These are phyloP conservation scores for Musa acuminata DNA, from an alignment of 176 grass and related monocot genomes.

Conservation along the genomic window DNA sequence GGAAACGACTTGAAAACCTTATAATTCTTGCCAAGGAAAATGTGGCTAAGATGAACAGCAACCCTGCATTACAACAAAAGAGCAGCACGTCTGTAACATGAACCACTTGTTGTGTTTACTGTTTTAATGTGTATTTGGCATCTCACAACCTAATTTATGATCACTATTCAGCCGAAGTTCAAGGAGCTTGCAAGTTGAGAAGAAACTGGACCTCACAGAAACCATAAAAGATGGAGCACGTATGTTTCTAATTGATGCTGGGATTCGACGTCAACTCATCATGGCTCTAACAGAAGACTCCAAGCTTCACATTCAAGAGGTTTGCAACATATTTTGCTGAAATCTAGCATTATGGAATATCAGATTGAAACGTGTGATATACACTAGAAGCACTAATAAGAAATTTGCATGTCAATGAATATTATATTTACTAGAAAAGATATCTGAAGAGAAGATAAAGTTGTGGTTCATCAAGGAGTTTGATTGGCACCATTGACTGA, in stretches of 20 bases:
- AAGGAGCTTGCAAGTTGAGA: slow-evolving; percentile 36
- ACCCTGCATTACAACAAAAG: slow-evolving; percentile 69
- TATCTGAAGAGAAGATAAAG: too few relatives aligned
- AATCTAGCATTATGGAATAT: neutral
- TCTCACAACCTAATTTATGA: neutral
- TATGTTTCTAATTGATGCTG: slow-evolving; percentile 84
- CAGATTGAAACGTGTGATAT: neutral
- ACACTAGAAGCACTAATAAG: neutral
- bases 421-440: too few relatives aligned
- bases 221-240: slow-evolving; percentile 98
- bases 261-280: slow-evolving; percentile 80
- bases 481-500: too few relatives aligned
- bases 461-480: too few relatives aligned
- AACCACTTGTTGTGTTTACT: neutral
- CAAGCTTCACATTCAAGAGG: slow-evolving; percentile 92
- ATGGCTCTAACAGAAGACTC: slow-evolving; percentile 96
- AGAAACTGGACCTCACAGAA: slow-evolving; percentile 82
- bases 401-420: too few relatives aligned
- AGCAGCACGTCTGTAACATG: slow-evolving; percentile 45
- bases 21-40: slow-evolving; percentile 98
- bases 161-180: slow-evolving; percentile 43
- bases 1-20: slow-evolving; percentile 97
- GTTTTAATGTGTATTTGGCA: slow-evolving; percentile 14
- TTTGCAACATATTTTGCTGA: slow-evolving; percentile 3
- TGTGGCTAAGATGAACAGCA: slow-evolving; percentile 77